phyloP scores from a whole-genome alignment of 225 moss, liverwort and hornwort genomes.

The Lunularia cruciata region DNA sequence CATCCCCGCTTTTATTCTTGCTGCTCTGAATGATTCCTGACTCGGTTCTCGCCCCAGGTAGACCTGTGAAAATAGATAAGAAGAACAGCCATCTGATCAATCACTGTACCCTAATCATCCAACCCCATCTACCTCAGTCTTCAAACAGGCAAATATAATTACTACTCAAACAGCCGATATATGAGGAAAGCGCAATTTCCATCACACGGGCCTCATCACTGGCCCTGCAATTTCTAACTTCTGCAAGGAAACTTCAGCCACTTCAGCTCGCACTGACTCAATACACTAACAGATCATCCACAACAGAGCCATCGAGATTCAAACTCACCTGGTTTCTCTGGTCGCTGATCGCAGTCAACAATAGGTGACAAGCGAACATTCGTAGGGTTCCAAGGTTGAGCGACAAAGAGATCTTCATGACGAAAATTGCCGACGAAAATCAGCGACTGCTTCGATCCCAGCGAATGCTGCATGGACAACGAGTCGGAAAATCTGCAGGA shows the following conservation, averaged over 20 bases:
- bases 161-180: too few species aligned
- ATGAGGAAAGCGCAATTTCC: too few species aligned
- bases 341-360: conserved; percentile 23
- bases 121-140: too few species aligned
- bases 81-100: too few species aligned
- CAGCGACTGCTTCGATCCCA: conserved; percentile 22
- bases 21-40: conserved; percentile 19
- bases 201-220: too few species aligned
- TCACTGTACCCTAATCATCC: too few species aligned
- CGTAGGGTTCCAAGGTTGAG: not conserved
- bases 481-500: not conserved
- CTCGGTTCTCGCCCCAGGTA: conserved; percentile 20
- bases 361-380: conserved; percentile 12
- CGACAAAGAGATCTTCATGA: not conserved
- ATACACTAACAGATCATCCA: too few species aligned
- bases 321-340: conserved; percentile 30
- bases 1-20: conserved; percentile 23
- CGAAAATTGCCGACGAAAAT: conserved; percentile 15
- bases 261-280: too few species aligned
- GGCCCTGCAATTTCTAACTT: too few species aligned
- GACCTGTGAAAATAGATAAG: not conserved
- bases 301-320: not conserved
- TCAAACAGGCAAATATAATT: too few species aligned
- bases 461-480: not conserved
- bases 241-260: too few species aligned